Evolutionary conservation across 2,329 filamentous ascomycete genomes (phyloP), one percentile per base, ranked within the genome.

Genomic region (Fusarium falciforme): DNA sequence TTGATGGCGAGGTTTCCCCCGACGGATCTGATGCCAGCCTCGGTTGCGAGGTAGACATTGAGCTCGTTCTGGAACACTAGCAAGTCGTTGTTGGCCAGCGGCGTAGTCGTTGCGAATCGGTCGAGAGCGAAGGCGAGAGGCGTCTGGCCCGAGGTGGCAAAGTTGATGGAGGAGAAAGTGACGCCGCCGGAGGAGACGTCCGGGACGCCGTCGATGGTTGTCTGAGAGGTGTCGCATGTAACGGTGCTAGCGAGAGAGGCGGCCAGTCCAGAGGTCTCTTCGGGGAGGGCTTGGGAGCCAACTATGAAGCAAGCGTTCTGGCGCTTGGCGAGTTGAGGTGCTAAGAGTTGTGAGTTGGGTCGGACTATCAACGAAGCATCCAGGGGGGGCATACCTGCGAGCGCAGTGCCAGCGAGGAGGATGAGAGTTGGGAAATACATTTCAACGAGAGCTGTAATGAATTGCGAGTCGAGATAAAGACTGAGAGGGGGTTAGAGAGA

Each of bases 31-130:
- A 91, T 83, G 2, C 88, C 89, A 2, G 87, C 89, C 80, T 91
- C 89, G 6, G 89, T 91, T 0, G 89, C 89, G 5, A 88, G 80
- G 76, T 91, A 91, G 11, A 86, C 85, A 77, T 90, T 86, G 49
- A 90, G 84, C 70, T 84, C 78, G 75, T 89, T 82, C 78, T 89
- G 83, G 81, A 91, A 90, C 22, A 80, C 80, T 6, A 82, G 78
- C 16, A 91, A 84, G 76, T 90, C 83, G 47, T 84, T 86, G 71
- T 77, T 72, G 8, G 87, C 85, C 14, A 91, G 83, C 1, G 86
- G 85, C 4, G 82, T 78, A 0, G 84, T 82, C 17, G 89, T 90
- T 14, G 86, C 85, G 79, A 91, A 91, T 54, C 82, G 80, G 49
- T 80, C 76, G 3, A 91, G 85, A 3, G 89, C 86, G 75, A 91